A percentile compares a stretch with the other conserved stretches of the same genome.
These are phyloP conservation scores for Pleochaeta shiraiana DNA, from an alignment of 2,329 filamentous ascomycete species.

Conservation along the genomic window DNA sequence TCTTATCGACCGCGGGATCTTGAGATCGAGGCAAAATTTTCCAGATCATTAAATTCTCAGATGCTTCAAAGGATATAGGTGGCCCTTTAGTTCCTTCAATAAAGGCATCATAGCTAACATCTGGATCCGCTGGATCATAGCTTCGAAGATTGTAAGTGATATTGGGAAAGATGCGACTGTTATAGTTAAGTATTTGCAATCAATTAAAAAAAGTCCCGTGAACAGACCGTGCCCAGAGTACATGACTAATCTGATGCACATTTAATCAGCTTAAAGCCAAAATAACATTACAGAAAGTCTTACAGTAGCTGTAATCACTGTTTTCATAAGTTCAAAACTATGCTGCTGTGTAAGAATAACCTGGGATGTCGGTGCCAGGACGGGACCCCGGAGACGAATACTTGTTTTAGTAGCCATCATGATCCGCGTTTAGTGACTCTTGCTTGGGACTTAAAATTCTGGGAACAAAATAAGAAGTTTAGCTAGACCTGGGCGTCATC, in stretches of 20 bases:
- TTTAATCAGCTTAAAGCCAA: background rate
- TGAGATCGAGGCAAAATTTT: slow-evolving; percentile 8
- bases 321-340: slow-evolving; percentile 7
- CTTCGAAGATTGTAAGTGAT: slow-evolving; percentile 5
- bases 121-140: slow-evolving; percentile 11
- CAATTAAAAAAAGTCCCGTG: background rate
- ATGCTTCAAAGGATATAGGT: slow-evolving; percentile 5
- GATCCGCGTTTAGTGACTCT: no score
- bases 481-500: no score
- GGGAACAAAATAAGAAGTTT: no score
- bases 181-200: background rate
- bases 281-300: background rate
- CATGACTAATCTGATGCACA: slow-evolving; percentile 4
- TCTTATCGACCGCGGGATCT: slow-evolving; percentile 10
- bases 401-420: background rate
- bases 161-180: slow-evolving; percentile 7
- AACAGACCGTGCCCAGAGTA: slow-evolving; percentile 6
- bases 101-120: slow-evolving; percentile 10
- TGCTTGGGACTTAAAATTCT: no score
- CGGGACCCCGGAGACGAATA: background rate
- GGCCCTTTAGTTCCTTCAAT: slow-evolving; percentile 6
- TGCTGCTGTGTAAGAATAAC: slow-evolving; percentile 5
- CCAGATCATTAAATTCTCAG: slow-evolving; percentile 7
- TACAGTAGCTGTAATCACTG: slow-evolving; percentile 6
- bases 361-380: slow-evolving; percentile 3